Evolutionary conservation across 108 stramenopile species (phyloP).

Genomic region (Discostella stelligeroides): DNA sequence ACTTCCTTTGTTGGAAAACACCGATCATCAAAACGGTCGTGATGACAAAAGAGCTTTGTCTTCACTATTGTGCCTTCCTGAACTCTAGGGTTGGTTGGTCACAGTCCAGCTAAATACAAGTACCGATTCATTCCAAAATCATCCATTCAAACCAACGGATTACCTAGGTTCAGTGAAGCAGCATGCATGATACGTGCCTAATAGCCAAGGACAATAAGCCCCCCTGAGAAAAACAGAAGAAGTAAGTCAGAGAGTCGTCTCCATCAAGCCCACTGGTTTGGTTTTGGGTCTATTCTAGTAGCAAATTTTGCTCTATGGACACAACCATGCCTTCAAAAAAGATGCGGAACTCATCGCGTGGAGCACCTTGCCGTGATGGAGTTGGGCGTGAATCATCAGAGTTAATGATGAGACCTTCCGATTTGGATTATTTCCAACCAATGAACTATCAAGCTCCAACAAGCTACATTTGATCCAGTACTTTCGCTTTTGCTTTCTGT

Average conservation of each 20-base stretch:
- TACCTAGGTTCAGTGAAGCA: slow-evolving; percentile 43
- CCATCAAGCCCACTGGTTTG: slow-evolving; percentile 42
- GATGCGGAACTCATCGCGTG: slow-evolving; percentile 40
- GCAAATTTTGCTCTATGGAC: slow-evolving; percentile 43
- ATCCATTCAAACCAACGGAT: slow-evolving; percentile 40
- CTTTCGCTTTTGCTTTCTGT: slow-evolving; percentile 14
- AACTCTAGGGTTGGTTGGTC: slow-evolving; percentile 43
- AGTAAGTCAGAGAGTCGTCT: slow-evolving; percentile 37
- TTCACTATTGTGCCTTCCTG: slow-evolving; percentile 14
- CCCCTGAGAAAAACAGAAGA: slow-evolving; percentile 49
- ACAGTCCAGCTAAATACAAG: slow-evolving; percentile 31
- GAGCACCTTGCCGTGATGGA: neutral
- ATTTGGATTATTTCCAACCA: slow-evolving; percentile 29
- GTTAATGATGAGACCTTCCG: neutral
- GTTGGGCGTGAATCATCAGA: neutral
- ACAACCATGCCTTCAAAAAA: slow-evolving; percentile 38
- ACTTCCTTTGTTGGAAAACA: neutral
- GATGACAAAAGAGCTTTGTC: slow-evolving; percentile 34
- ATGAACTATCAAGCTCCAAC: slow-evolving; percentile 36
- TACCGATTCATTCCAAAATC: slow-evolving; percentile 34
- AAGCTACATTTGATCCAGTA: slow-evolving; percentile 41
- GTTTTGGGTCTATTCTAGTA: slow-evolving; percentile 36
- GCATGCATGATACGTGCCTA: slow-evolving; percentile 20
- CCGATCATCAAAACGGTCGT: slow-evolving; percentile 2
- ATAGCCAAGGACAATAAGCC: slow-evolving; percentile 35